phyloP scores from a whole-genome alignment of 2,329 filamentous ascomycete genomes.

The Colletotrichum sp. region DNA sequence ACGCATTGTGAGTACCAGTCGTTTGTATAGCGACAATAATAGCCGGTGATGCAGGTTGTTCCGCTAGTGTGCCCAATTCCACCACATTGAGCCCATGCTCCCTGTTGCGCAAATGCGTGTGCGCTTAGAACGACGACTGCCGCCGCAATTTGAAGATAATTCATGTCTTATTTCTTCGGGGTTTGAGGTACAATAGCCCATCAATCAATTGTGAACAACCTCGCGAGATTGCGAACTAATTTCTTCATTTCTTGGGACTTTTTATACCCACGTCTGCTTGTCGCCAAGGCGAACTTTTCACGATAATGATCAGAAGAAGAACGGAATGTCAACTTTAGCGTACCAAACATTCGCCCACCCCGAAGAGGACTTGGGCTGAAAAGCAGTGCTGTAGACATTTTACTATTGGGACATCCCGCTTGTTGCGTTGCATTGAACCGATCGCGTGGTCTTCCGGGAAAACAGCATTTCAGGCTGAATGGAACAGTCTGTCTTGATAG shows the following conservation, averaged over 20 bases:
- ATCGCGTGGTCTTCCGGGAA: neutral
- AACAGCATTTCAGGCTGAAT: neutral
- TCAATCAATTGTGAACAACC: neutral
- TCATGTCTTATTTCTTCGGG: neutral
- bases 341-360: neutral
- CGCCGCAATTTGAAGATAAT: no score
- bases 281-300: neutral
- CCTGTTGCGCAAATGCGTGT: neutral
- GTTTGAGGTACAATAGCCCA: neutral
- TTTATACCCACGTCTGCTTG: neutral
- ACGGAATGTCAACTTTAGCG: neutral
- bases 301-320: neutral
- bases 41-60: conserved; percentile 46
- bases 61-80: conserved; percentile 39
- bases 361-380: neutral
- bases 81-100: conserved; percentile 45
- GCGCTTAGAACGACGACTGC: neutral
- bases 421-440: neutral
- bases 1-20: conserved; percentile 48
- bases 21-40: conserved; percentile 40
- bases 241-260: neutral
- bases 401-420: neutral
- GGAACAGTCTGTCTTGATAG: neutral
- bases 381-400: neutral
- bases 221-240: neutral